Evolutionary conservation across 306 rosid species (phyloP), one percentile per base, ranked within the genome.

Genomic region (Alnus glutinosa): DNA sequence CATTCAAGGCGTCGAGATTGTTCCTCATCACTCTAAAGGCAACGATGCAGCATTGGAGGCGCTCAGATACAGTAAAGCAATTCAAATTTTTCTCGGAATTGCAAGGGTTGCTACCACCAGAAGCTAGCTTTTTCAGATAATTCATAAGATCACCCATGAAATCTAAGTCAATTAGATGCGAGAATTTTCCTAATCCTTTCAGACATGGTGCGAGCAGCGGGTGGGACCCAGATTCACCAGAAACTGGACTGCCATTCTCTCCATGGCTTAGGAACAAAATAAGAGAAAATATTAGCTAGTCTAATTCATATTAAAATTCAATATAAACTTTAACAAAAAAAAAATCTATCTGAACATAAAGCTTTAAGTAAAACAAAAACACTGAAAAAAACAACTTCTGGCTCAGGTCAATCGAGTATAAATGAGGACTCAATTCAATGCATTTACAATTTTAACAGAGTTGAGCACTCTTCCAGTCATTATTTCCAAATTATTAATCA

Each of bases 21-120:
- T 78, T 91, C 88, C 83, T 90, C 98, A 91, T 93, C 83, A 96
- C 96, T 91, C 87, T 96, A 81, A 93, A 96, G 69, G 98, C 98
- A 82, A 96, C 93, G 59, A 96, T 89, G 88, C 97, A 96, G 83
- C 99, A 96, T 55, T 85, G 90, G 72, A 96, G 96, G 64, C 98
- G 96, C 82, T 96, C 98, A 19, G 98, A 83, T 66, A 96, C 90
- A 0, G 90, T 93, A 88, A 96, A 85, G 83, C 51, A 78, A 78
- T 84, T 88, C 5, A 83, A 77, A 79, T 9, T 67, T 76, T 87
- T 88, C 76, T 83, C 89, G 19, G 87, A 70, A 78, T 73, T 74
- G 67, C 83, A 81, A 32, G 85, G 80, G 74, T 76, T 75, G 64
- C 80, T 77, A 79, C 88, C 77, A 77, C 86, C 89, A 83, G 94